phyloP scores from a whole-genome alignment of 2,329 filamentous ascomycete species.

The Pseudocercospora vitis region DNA sequence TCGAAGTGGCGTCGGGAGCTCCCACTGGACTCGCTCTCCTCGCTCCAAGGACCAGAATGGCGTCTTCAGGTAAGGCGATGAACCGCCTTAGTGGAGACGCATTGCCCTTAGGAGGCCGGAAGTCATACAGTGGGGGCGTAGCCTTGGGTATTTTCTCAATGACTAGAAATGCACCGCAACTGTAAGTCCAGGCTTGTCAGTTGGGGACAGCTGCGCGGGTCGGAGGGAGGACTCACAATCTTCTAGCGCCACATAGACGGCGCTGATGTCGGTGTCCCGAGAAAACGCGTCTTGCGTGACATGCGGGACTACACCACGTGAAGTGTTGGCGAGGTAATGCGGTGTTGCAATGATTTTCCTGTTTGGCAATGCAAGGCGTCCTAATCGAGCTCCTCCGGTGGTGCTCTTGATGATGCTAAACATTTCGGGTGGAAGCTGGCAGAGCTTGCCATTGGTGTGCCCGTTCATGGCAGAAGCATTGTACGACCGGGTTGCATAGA shows the following conservation, averaged over 20 bases:
- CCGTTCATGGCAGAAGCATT: slow-evolving; percentile 25
- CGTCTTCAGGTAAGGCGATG: slow-evolving; percentile 66
- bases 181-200: slow-evolving; percentile 44
- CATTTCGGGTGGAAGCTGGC: slow-evolving; percentile 41
- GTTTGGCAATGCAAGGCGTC: slow-evolving; percentile 62
- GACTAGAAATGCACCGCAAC: slow-evolving; percentile 52
- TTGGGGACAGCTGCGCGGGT: slow-evolving; percentile 17
- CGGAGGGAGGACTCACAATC: slow-evolving; percentile 69
- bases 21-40: slow-evolving; percentile 74
- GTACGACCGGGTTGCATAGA: too few species aligned
- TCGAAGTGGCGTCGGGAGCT: slow-evolving; percentile 58
- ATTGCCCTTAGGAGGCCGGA: slow-evolving; percentile 44
- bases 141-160: slow-evolving; percentile 58
- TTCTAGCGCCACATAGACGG: slow-evolving; percentile 80
- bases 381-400: slow-evolving; percentile 60
- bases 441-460: slow-evolving; percentile 13
- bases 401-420: slow-evolving; percentile 47
- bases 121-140: slow-evolving; percentile 55
- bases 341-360: slow-evolving; percentile 75
- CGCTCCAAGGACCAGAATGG: slow-evolving; percentile 71
- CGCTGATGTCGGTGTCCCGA: slow-evolving; percentile 64
- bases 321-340: slow-evolving; percentile 75
- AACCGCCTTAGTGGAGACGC: slow-evolving; percentile 69
- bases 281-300: slow-evolving; percentile 79
- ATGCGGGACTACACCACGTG: slow-evolving; percentile 82